These are phyloP conservation scores for Triticum turgidum DNA, from an alignment of 176 grass and related monocot genomes.

Conservation along the genomic window DNA sequence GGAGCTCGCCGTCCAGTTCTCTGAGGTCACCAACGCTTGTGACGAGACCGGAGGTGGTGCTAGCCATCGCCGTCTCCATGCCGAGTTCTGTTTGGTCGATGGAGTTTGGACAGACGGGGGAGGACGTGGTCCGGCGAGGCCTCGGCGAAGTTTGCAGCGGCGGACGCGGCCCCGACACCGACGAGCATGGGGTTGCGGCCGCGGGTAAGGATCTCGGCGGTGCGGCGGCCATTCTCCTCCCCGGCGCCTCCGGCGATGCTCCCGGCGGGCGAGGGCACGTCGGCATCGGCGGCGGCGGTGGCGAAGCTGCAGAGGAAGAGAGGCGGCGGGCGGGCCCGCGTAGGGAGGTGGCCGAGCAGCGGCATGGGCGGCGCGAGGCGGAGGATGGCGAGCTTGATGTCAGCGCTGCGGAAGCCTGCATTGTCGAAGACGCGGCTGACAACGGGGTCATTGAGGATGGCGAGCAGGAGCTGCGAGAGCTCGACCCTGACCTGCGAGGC, in stretches of 20 bases:
- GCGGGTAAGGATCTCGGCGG: conserved; percentile 69
- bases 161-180: conserved; percentile 67
- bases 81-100: conserved; percentile 5
- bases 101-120: conserved; percentile 24
- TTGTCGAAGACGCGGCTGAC: conserved; percentile 91
- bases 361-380: conserved; percentile 63
- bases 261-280: conserved; percentile 42
- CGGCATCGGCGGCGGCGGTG: conserved; percentile 48
- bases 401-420: conserved; percentile 67
- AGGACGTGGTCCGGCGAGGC: conserved; percentile 50
- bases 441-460: conserved; percentile 87
- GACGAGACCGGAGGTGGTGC: conserved; percentile 32
- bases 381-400: conserved; percentile 80
- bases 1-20: conserved; percentile 22
- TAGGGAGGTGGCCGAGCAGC: conserved; percentile 29
- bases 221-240: conserved; percentile 58
- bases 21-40: conserved; percentile 82
- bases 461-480: conserved; percentile 71
- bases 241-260: conserved; percentile 30
- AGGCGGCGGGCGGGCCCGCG: conserved; percentile 53
- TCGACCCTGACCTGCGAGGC: conserved; percentile 70
- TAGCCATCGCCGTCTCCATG: conserved; percentile 13
- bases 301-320: conserved; percentile 89
- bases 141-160: conserved; percentile 46
- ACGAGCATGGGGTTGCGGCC: conserved; percentile 89